Conservation (phyloP, 179 eudicot species). For the Amaranthus tricolor region DNA sequence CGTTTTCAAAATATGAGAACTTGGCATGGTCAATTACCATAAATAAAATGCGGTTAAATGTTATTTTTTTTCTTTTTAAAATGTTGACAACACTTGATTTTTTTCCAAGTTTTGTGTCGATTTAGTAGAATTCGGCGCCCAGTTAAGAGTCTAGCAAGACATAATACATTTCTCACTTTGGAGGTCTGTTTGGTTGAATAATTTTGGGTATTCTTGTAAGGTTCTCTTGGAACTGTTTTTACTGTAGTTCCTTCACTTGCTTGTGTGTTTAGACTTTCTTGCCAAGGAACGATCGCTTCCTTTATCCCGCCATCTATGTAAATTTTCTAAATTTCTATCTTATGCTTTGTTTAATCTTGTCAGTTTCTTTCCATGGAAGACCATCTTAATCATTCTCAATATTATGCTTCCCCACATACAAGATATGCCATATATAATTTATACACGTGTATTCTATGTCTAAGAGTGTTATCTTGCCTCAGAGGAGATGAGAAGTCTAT, state of each 20-base stretch:
- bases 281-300: constrained; percentile 38
- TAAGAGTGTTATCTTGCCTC: constrained; percentile 9
- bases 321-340: constrained; percentile 27
- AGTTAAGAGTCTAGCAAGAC: constrained; percentile 35
- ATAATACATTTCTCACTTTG: constrained; percentile 36
- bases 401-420: no score
- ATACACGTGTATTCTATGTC: background rate
- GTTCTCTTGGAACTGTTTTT: background rate
- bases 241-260: constrained; percentile 7
- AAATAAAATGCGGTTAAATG: no score
- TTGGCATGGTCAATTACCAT: no score
- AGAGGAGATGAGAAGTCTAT: constrained; percentile 47
- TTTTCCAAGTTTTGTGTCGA: constrained; percentile 37
- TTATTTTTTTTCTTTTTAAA: background rate
- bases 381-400: no score
- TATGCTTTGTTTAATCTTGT: background rate
- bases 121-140: constrained; percentile 31
- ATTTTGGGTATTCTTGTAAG: background rate
- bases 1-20: no score
- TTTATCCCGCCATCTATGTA: constrained; percentile 46
- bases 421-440: no score
- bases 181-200: constrained; percentile 46
- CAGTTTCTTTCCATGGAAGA: background rate
- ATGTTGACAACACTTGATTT: background rate
- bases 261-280: constrained; percentile 42